Base-by-base conservation (phyloP, 768 basidiomycete genomes). In the Mycena rebaudengoi region DNA sequence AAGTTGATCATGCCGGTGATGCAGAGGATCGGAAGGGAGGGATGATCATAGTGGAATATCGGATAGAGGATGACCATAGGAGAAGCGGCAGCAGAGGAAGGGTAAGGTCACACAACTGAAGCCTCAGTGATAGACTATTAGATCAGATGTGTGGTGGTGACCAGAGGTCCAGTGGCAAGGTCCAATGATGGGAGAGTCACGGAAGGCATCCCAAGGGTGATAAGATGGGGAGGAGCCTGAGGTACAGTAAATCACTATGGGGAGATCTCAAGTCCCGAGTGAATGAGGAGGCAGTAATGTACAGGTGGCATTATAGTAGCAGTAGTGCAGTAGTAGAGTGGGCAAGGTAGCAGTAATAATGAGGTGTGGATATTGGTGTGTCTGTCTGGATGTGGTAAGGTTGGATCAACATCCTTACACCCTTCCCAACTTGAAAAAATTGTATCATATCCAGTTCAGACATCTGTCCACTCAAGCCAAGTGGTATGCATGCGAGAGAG, bases 201-300 rank as follows among this genome's bases (percentile, higher is more conserved):
- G 26, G 40, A 43, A 35, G 53, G 21, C 21, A n/a, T 13, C 21
- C 43, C 43, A 44, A 8, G 21, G 21, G 21, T 21, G 21, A 20
- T 44, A 13, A 44, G n/a, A n/a, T n/a, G 21, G 43, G 12, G 8
- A 8, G 43, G 43, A 44, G 11, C 8, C 53, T 29, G 26, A 43
- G 29, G 25, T 3, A 43, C 21, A 35, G 35, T 25, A 6, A 39
- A 52, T 54, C 39, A 54, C 37, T 3, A 56, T 12, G n/a, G 55
- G 55, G 41, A 56, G 55, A 35, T 56, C 55, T 56, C 55, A 45
- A 5, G 16, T 56, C 55, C 43, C 32, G 39, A 44, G 55, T 56
- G 55, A 56, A 46, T 28, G 44, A 45, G 55, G 44, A 56, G 10
- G 35, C 26, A 20, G 25, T 54, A 54, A 54, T 54, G 53, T 54